phyloP scores from a whole-genome alignment of 1,284 basidiomycete species.

The Boletus smithii region DNA sequence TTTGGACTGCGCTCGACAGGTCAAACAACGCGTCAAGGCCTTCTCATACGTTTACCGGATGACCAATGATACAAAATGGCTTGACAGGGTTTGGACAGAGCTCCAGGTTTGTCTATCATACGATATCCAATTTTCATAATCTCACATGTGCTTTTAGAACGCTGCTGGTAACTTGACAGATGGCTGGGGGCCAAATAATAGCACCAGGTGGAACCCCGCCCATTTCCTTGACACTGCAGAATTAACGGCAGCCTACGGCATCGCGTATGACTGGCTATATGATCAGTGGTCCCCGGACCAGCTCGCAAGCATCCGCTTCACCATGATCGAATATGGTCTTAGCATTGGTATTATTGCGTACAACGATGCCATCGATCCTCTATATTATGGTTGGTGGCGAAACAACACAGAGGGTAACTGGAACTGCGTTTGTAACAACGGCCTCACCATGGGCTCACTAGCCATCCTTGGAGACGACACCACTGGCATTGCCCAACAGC shows the following conservation, averaged over 20 bases:
- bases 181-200: conserved; percentile 58
- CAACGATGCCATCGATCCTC: conserved; percentile 38
- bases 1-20: conserved; percentile 85
- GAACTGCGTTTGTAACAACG: conserved; percentile 97
- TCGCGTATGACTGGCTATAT: conserved; percentile 96
- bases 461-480: conserved; percentile 87
- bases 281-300: conserved; percentile 79
- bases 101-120: conserved; percentile 55
- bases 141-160: conserved; percentile 48
- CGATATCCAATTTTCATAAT: conserved; percentile 1
- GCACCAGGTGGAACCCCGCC: conserved; percentile 72
- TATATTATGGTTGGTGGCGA: conserved; percentile 59
- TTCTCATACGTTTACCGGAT: conserved; percentile 90
- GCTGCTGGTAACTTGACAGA: conserved; percentile 62
- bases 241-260: conserved; percentile 81
- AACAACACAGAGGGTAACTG: conserved; percentile 76
- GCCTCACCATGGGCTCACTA: conserved; percentile 85
- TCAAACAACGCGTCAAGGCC: conserved; percentile 90
- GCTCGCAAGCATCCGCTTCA: conserved; percentile 65
- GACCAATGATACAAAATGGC: conserved; percentile 87
- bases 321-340: conserved; percentile 81
- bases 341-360: conserved; percentile 56
- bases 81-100: conserved; percentile 82
- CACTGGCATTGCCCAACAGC: conserved; percentile 63
- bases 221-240: conserved; percentile 98